Evolutionary conservation across 495 filamentous ascomycete species (phyloP).

Genomic region (Talaromyces nanjingensis): DNA sequence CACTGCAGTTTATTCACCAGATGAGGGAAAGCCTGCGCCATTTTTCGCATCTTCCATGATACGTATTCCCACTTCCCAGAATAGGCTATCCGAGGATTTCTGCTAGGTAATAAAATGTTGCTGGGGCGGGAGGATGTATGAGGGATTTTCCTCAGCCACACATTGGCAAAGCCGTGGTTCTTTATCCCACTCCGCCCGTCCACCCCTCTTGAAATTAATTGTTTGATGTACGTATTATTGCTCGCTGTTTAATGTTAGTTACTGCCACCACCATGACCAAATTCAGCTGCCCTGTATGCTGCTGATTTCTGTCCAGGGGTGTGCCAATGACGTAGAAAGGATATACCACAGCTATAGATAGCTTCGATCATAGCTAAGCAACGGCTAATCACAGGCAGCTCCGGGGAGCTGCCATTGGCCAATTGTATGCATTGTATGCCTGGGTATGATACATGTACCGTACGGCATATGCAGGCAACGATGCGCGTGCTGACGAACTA

Average conservation of each 20-base stretch:
- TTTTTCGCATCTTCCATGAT: neutral
- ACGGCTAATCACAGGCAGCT: neutral
- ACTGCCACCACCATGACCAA: neutral
- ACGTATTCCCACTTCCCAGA: neutral
- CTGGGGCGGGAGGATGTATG: conserved; percentile 3
- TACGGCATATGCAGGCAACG: neutral
- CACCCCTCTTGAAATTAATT: neutral
- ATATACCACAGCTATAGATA: neutral
- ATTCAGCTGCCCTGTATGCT: neutral
- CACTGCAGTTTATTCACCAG: neutral
- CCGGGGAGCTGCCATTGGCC: neutral
- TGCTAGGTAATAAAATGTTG: neutral
- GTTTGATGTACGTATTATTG: neutral
- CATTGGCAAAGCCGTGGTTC: neutral
- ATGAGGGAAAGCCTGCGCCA: neutral
- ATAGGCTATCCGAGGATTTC: neutral
- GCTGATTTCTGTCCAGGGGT: neutral
- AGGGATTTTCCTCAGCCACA: conserved; percentile 12
- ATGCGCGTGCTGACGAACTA: neutral
- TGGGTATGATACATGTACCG: neutral
- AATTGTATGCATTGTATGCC: neutral
- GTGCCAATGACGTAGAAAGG: neutral
- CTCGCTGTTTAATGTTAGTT: neutral
- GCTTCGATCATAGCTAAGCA: neutral
- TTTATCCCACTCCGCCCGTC: neutral